Conservation (phyloP, 176 grass and related monocot species). For the Raddia guianensis region DNA sequence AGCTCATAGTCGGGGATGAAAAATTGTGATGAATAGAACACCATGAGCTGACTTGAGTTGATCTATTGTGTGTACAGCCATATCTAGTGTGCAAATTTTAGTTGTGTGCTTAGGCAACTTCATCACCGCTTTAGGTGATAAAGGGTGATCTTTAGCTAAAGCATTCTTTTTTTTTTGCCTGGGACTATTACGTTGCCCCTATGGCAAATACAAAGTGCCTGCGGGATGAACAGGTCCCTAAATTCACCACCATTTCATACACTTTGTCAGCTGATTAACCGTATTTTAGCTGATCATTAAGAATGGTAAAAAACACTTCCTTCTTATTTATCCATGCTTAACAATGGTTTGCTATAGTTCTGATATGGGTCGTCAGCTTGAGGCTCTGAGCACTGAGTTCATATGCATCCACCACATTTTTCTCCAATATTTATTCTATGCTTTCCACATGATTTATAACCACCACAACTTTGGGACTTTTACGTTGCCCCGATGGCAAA, state of each 20-base stretch:
- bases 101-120: too few species aligned
- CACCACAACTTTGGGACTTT: conserved; percentile 27
- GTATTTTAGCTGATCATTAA: conserved; percentile 10
- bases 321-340: background rate
- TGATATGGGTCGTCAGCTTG: background rate
- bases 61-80: background rate
- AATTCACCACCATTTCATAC: conserved; percentile 11
- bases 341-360: background rate
- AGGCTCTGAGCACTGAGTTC: background rate
- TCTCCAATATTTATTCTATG: background rate
- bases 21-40: background rate
- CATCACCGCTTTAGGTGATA: background rate
- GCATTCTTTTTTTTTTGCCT: background rate
- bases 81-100: background rate
- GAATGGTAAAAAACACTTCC: background rate
- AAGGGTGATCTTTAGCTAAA: too few species aligned
- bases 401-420: background rate
- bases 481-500: conserved; percentile 43
- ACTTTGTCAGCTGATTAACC: background rate
- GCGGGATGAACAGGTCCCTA: conserved; percentile 39
- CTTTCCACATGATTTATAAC: background rate
- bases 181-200: conserved; percentile 34
- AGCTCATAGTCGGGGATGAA: conserved; percentile 11
- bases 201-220: conserved; percentile 25
- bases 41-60: background rate